Percentiles rank a stretch among this genome's conserved stretches.
These are phyloP conservation scores for Fagus sylvatica DNA, from an alignment of 306 rosid genomes.

Conservation along the genomic window DNA sequence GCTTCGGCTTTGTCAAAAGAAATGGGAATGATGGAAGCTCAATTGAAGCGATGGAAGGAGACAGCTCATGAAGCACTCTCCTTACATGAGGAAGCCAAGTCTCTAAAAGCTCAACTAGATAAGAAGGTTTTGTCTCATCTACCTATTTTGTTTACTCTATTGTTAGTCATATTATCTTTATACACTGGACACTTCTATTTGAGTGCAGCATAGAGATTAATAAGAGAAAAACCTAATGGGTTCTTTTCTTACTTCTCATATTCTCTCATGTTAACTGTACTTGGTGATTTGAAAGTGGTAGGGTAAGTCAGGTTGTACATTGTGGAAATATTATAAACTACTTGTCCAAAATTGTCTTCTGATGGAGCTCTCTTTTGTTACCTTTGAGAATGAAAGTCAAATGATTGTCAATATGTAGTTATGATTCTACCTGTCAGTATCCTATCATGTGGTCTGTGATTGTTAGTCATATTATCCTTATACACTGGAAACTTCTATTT, in stretches of 20 bases:
- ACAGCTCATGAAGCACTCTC: slow-evolving; percentile 78
- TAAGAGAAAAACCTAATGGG: neutral
- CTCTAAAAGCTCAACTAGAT: slow-evolving; percentile 51
- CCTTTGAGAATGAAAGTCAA: neutral
- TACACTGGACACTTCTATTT: neutral
- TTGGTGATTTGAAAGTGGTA: neutral
- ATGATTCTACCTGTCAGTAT: neutral
- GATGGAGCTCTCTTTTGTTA: neutral
- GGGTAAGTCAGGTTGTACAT: neutral
- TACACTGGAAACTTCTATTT: too few species aligned
- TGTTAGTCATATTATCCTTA: neutral
- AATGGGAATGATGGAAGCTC: slow-evolving; percentile 96
- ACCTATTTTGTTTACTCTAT: neutral
- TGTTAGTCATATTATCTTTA: neutral
- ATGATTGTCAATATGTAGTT: neutral
- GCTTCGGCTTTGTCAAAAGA: slow-evolving; percentile 88
- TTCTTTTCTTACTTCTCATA: neutral
- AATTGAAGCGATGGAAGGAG: slow-evolving; percentile 85
- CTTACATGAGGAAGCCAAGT: slow-evolving; percentile 67
- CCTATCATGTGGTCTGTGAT: neutral
- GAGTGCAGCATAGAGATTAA: neutral
- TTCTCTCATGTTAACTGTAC: neutral
- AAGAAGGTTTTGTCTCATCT: slow-evolving; percentile 54
- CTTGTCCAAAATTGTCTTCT: neutral
- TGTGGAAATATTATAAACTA: neutral